Evolutionary conservation across 495 filamentous ascomycete genomes (phyloP).

Genomic region (Lophiostoma macrostomum): DNA sequence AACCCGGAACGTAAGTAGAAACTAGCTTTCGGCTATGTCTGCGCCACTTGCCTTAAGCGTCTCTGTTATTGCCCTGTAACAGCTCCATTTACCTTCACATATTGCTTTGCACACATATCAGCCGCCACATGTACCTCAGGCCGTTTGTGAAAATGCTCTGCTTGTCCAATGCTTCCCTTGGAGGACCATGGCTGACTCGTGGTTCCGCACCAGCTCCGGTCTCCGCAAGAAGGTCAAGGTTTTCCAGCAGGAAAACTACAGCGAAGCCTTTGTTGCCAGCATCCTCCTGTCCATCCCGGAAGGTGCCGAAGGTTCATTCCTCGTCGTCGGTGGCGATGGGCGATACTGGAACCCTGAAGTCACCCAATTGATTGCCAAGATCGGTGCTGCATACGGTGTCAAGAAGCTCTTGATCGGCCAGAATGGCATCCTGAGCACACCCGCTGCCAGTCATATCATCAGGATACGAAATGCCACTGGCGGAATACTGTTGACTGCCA

Average conservation of each 20-base stretch:
- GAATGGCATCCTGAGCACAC: conserved; percentile 92
- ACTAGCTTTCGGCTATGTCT: conserved; percentile 24
- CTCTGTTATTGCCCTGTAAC: conserved; percentile 34
- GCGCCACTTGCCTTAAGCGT: conserved; percentile 32
- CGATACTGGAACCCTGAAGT: conserved; percentile 96
- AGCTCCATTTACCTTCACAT: conserved; percentile 17
- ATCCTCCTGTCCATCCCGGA: conserved; percentile 95
- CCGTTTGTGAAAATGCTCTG: conserved; percentile 2
- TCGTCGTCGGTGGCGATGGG: conserved; percentile 97
- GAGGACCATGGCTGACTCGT: conserved; percentile 34
- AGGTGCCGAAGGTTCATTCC: conserved; percentile 78
- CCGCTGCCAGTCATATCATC: conserved; percentile 92
- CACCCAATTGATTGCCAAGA: conserved; percentile 94
- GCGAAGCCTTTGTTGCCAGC: conserved; percentile 89
- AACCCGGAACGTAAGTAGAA: conserved; percentile 91
- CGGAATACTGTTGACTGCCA: conserved; percentile 93
- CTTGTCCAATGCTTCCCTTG: conserved; percentile 9
- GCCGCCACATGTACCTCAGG: conserved; percentile 13
- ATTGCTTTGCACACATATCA: conserved; percentile 10
- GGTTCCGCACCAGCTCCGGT: conserved; percentile 65
- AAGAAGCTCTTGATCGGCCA: conserved; percentile 98
- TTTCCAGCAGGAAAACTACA: conserved; percentile 93
- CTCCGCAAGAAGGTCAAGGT: conserved; percentile 98
- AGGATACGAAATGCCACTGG: conserved; percentile 90
- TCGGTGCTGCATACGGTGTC: conserved; percentile 92